phyloP scores from a whole-genome alignment of 176 grass and related monocot species.

The Triticum turgidum region DNA sequence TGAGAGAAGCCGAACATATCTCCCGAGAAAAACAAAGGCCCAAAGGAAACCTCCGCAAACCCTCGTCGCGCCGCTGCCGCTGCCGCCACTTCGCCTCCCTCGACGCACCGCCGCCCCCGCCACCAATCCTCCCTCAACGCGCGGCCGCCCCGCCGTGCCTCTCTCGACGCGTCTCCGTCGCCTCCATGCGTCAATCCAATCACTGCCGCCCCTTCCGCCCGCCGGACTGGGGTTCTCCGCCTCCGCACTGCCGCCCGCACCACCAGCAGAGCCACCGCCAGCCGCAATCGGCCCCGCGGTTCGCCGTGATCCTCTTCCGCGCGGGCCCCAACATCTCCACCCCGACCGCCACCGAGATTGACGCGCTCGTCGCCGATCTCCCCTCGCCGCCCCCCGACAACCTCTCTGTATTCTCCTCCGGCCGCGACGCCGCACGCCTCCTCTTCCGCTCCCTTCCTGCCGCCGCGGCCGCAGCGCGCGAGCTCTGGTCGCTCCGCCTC shows the following conservation, averaged over 20 bases:
- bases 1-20: no score
- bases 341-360: conserved; percentile 32
- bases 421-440: conserved; percentile 37
- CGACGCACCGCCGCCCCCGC: neutral
- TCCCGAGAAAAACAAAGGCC: neutral
- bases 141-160: neutral
- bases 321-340: neutral
- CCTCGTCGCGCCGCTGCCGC: neutral
- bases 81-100: neutral
- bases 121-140: neutral
- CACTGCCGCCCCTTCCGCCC: conserved; percentile 30
- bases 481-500: conserved; percentile 70
- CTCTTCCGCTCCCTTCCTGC: conserved; percentile 28
- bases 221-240: conserved; percentile 26
- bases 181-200: conserved; percentile 40
- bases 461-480: conserved; percentile 54
- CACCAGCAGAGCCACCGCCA: neutral
- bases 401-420: conserved; percentile 38
- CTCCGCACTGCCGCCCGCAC: neutral
- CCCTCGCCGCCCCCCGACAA: conserved; percentile 1
- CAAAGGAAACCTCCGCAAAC: neutral
- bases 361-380: conserved; percentile 49
- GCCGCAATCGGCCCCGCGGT: neutral
- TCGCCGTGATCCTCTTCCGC: conserved; percentile 45
- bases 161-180: neutral